Percentiles rank a stretch among this genome's conserved stretches.
phyloP scores from a whole-genome alignment of 306 rosid species.

The Parietaria judaica region DNA sequence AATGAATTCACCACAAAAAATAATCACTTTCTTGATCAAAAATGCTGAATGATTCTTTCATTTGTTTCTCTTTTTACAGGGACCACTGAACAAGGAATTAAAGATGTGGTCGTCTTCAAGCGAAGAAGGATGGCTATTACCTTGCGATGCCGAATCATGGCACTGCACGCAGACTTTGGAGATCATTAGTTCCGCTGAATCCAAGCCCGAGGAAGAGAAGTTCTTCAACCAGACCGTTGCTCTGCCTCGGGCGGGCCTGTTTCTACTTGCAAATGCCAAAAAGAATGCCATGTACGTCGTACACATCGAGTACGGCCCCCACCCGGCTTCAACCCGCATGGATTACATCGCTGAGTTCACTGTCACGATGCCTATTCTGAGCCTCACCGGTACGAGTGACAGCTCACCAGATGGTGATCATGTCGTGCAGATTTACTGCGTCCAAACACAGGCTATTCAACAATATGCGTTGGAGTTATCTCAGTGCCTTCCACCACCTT shows the following conservation, averaged over 20 bases:
- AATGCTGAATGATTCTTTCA: background rate
- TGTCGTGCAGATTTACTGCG: slow-evolving; percentile 57
- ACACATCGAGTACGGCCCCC: slow-evolving; percentile 59
- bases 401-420: slow-evolving; percentile 55
- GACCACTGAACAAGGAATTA: slow-evolving; percentile 54
- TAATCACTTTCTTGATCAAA: background rate
- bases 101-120: slow-evolving; percentile 60
- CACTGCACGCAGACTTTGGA: slow-evolving; percentile 54
- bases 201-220: slow-evolving; percentile 38
- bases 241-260: slow-evolving; percentile 49
- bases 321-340: slow-evolving; percentile 62
- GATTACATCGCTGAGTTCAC: slow-evolving; percentile 68
- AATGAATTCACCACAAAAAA: background rate
- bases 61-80: slow-evolving; percentile 33
- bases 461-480: slow-evolving; percentile 61
- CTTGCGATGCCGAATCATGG: slow-evolving; percentile 68
- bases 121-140: slow-evolving; percentile 74
- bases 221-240: slow-evolving; percentile 65
- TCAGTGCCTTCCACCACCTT: slow-evolving; percentile 65
- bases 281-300: slow-evolving; percentile 70
- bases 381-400: slow-evolving; percentile 66
- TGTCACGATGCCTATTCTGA: slow-evolving; percentile 68
- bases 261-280: slow-evolving; percentile 71
- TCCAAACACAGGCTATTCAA: slow-evolving; percentile 80
- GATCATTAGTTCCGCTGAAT: slow-evolving; percentile 45